These are phyloP conservation scores for Trichoderma koningii DNA, from an alignment of 2,329 filamentous ascomycete genomes.

Conservation along the genomic window DNA sequence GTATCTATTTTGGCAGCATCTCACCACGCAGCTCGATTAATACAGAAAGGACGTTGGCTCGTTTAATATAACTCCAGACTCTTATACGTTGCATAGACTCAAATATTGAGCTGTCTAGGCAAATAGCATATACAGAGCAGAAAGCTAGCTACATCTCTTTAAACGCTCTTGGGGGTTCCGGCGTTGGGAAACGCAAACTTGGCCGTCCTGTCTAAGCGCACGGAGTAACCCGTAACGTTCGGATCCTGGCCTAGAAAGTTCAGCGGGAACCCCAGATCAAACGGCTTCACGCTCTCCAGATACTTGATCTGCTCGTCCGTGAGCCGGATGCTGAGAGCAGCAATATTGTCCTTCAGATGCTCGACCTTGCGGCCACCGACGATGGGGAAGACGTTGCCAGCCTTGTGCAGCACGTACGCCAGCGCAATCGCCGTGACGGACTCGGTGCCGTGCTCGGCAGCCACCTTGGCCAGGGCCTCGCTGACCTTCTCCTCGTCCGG, in stretches of 20 bases:
- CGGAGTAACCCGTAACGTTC: background rate
- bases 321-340: slow-evolving; percentile 55
- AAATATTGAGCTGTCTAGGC: too few relatives aligned
- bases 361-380: slow-evolving; percentile 62
- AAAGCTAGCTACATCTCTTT: background rate
- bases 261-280: slow-evolving; percentile 52
- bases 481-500: slow-evolving; percentile 30
- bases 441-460: slow-evolving; percentile 11
- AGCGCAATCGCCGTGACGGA: slow-evolving; percentile 45
- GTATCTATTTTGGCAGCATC: slow-evolving; percentile 7
- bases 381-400: slow-evolving; percentile 62
- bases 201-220: background rate
- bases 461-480: slow-evolving; percentile 27
- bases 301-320: slow-evolving; percentile 55
- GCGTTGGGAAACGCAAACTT: slow-evolving; percentile 8
- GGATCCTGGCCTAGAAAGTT: slow-evolving; percentile 11
- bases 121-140: too few relatives aligned
- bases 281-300: slow-evolving; percentile 55
- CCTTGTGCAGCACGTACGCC: slow-evolving; percentile 63
- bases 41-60: too few relatives aligned
- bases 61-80: too few relatives aligned
- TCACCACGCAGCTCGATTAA: too few relatives aligned
- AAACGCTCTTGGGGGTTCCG: slow-evolving; percentile 1
- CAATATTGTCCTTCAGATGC: slow-evolving; percentile 63
- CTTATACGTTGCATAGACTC: too few relatives aligned